Percentiles rank a stretch among this genome's conserved stretches.
Evolutionary conservation across 352 stramenopile genomes (phyloP).

Genomic region (Phytophthora brassicae): DNA sequence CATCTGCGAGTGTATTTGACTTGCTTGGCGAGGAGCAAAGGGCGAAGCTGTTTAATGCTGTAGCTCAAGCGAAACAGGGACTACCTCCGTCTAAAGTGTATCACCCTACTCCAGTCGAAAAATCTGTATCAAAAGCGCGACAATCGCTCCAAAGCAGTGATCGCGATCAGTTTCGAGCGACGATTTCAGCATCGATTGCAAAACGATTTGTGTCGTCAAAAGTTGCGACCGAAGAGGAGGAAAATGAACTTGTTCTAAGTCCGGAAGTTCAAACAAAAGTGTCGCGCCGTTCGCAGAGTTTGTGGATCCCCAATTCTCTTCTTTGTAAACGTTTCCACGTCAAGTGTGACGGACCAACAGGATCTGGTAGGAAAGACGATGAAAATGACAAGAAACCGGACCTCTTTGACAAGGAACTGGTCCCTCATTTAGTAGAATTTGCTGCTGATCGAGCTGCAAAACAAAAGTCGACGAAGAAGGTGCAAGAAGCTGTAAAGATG

Average conservation of each 20-base stretch:
- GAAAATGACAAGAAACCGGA: conserved; percentile 38
- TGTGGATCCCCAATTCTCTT: conserved; percentile 67
- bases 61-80: conserved; percentile 34
- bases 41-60: conserved; percentile 47
- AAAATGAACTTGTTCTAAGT: not conserved
- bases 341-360: conserved; percentile 51
- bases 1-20: conserved; percentile 61
- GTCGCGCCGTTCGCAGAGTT: conserved; percentile 50
- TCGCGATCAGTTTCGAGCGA: conserved; percentile 63
- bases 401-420: conserved; percentile 73
- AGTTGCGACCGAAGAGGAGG: conserved; percentile 13
- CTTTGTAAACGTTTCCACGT: conserved; percentile 86
- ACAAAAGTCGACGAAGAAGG: not conserved
- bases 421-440: conserved; percentile 69
- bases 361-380: conserved; percentile 18
- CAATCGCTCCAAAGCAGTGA: conserved; percentile 38
- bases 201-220: conserved; percentile 77
- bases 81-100: not conserved
- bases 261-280: conserved; percentile 27
- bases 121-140: conserved; percentile 21
- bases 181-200: conserved; percentile 78
- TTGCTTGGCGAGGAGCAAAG: conserved; percentile 48
- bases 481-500: not conserved
- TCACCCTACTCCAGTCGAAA: not conserved
- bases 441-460: conserved; percentile 40